These are phyloP conservation scores for Metschnikowia picachoensis DNA, from an alignment of 805 yeast species.

Conservation along the genomic window DNA sequence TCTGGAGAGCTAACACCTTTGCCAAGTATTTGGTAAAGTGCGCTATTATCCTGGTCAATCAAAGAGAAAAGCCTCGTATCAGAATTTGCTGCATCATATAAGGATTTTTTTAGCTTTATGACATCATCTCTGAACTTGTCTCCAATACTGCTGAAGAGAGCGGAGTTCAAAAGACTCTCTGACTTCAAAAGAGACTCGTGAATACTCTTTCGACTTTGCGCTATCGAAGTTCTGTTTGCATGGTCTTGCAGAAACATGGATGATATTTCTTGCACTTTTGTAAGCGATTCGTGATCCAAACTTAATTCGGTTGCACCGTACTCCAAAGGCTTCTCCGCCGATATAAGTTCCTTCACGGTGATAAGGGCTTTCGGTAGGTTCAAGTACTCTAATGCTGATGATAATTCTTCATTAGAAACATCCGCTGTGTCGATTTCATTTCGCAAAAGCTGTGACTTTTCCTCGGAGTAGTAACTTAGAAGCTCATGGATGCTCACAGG, in stretches of 20 bases:
- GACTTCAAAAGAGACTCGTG: conserved; percentile 30
- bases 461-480: conserved; percentile 84
- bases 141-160: conserved; percentile 5
- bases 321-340: conserved; percentile 6
- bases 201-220: conserved; percentile 33
- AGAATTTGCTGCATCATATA: conserved; percentile 57
- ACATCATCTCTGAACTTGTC: conserved; percentile 47
- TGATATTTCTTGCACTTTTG: conserved; percentile 22
- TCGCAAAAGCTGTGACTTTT: conserved; percentile 73
- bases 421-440: conserved; percentile 70
- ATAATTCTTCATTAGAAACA: conserved; percentile 72
- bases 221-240: conserved; percentile 29
- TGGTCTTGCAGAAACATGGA: conserved; percentile 30
- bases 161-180: conserved; percentile 22
- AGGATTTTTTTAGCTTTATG: conserved; percentile 52
- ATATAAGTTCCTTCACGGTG: conserved; percentile 45
- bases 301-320: not conserved
- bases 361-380: conserved; percentile 66
- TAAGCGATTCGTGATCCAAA: conserved; percentile 8
- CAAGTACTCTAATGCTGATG: conserved; percentile 76
- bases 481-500: conserved; percentile 87
- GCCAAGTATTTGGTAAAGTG: conserved; percentile 25
- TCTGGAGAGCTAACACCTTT: conserved; percentile 42
- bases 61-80: conserved; percentile 52
- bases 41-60: conserved; percentile 32